phyloP scores from a whole-genome alignment of 2,329 filamentous ascomycete species.

The Phoma sp. region DNA sequence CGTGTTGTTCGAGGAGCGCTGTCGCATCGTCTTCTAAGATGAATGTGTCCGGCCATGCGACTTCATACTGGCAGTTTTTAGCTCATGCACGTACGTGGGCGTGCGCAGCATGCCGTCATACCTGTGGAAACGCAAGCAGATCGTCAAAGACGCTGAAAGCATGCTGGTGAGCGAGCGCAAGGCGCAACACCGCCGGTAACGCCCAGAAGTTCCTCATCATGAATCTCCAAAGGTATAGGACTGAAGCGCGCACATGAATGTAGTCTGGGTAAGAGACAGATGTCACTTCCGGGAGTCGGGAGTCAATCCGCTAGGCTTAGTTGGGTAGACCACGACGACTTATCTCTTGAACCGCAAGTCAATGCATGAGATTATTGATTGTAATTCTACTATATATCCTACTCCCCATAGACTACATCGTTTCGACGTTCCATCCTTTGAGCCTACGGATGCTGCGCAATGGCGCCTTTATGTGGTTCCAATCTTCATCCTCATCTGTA shows the following conservation, averaged over 20 bases:
- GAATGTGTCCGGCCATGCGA: conserved; percentile 76
- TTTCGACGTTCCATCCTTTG: too few species aligned
- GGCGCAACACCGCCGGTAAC: conserved; percentile 55
- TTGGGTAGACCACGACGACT: conserved; percentile 6
- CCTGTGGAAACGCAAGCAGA: conserved; percentile 84
- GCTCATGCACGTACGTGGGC: conserved; percentile 4
- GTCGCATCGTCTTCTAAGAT: conserved; percentile 75
- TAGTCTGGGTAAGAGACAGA: conserved; percentile 36
- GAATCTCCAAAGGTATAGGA: not conserved
- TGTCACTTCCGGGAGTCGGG: conserved; percentile 36
- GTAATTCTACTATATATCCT: not conserved
- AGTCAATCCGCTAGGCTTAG: conserved; percentile 10
- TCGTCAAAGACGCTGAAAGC: conserved; percentile 89
- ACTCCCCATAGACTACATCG: not conserved
- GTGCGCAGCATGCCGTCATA: conserved; percentile 51
- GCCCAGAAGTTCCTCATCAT: conserved; percentile 58
- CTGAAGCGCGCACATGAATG: not conserved
- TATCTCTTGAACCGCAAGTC: not conserved
- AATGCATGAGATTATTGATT: not conserved
- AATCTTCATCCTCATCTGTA: not conserved
- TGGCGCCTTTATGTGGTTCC: not conserved
- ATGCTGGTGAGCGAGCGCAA: conserved; percentile 62
- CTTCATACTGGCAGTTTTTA: conserved; percentile 70
- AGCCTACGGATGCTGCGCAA: not conserved
- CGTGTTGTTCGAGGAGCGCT: conserved; percentile 58